These are phyloP conservation scores for Didymella lethalis DNA, from an alignment of 2,329 filamentous ascomycete species.

Conservation along the genomic window DNA sequence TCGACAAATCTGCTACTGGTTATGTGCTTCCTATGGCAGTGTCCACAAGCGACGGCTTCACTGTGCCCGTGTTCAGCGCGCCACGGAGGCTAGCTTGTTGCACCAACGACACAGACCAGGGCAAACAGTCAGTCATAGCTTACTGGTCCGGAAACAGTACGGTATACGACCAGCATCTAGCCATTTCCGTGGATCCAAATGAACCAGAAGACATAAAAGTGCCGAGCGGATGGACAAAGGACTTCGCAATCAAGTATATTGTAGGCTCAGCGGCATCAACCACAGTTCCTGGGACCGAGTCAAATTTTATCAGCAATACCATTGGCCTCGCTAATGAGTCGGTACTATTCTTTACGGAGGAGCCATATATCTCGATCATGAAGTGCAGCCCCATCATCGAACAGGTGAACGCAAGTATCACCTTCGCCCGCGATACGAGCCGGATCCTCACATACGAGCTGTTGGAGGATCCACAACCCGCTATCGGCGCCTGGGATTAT, in stretches of 20 bases:
- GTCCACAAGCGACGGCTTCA: background rate
- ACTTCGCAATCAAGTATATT: background rate
- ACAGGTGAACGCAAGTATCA: background rate
- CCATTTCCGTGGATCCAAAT: background rate
- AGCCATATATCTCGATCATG: background rate
- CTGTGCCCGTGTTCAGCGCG: background rate
- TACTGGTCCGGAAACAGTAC: background rate
- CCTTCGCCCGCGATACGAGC: background rate
- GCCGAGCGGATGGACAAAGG: background rate
- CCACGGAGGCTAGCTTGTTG: background rate
- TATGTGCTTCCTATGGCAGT: background rate
- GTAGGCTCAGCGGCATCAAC: background rate
- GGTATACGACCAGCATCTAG: background rate
- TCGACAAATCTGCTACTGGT: background rate
- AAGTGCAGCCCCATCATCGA: background rate
- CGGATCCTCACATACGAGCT: background rate
- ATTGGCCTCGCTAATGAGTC: background rate
- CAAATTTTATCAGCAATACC: background rate
- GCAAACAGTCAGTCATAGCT: background rate
- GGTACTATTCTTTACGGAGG: background rate
- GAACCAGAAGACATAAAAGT: background rate
- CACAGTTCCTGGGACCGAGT: background rate
- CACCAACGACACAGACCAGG: background rate
- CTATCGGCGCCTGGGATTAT: background rate
- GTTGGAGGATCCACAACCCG: background rate